Evolutionary conservation across 75 land plant genomes (phyloP).

Genomic region (Pinus taeda): DNA sequence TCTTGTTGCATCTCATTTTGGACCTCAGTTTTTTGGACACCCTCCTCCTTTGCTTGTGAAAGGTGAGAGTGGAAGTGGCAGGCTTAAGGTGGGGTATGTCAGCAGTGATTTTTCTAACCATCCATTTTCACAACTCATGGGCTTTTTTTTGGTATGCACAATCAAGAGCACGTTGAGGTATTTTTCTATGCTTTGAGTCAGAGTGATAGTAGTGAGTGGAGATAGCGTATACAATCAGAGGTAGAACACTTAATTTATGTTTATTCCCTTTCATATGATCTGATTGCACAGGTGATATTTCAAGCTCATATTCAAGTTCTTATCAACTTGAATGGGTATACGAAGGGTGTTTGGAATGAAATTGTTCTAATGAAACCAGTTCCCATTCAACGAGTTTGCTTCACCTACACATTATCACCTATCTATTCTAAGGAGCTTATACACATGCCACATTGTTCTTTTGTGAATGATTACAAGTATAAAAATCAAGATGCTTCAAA

Average conservation of each 20-base stretch:
- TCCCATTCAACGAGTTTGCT: conserved; percentile 53
- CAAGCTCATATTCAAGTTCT: conserved; percentile 48
- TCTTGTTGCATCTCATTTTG: too few species aligned
- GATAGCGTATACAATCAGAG: conserved; percentile 35
- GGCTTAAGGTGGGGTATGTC: too few species aligned
- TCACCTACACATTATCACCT: conserved; percentile 39
- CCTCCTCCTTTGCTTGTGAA: too few species aligned
- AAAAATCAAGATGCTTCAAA: conserved; percentile 43
- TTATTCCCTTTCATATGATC: conserved; percentile 38
- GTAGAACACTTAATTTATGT: conserved; percentile 51
- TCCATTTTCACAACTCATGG: neutral
- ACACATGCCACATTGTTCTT: conserved; percentile 53
- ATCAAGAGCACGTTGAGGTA: too few species aligned
- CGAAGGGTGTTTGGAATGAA: conserved; percentile 54
- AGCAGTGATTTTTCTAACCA: too few species aligned
- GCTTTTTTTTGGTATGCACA: neutral
- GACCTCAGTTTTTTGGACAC: too few species aligned
- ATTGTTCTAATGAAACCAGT: conserved; percentile 44
- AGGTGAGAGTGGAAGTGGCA: too few species aligned
- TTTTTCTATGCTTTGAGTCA: conserved; percentile 50
- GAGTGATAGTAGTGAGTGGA: conserved; percentile 52
- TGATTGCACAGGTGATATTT: conserved; percentile 36
- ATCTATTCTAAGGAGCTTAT: conserved; percentile 51
- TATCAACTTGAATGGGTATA: conserved; percentile 49
- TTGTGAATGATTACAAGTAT: conserved; percentile 63